phyloP scores from a whole-genome alignment of 2,329 filamentous ascomycete species.

The Macroventuria anomochaeta region DNA sequence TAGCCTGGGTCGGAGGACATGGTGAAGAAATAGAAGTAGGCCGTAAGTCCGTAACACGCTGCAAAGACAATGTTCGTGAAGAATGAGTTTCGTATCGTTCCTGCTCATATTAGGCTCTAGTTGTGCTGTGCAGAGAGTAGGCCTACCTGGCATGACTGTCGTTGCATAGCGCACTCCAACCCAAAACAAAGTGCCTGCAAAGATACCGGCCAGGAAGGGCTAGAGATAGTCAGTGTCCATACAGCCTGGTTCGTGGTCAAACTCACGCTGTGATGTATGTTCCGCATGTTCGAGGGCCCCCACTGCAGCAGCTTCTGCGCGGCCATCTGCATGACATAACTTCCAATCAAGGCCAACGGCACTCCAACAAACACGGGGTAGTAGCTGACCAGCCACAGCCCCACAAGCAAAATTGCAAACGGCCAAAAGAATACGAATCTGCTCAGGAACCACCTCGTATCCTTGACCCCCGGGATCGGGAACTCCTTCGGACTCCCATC shows the following conservation, averaged over 20 bases:
- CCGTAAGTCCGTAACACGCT: conserved; percentile 67
- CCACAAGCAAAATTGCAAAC: conserved; percentile 74
- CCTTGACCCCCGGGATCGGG: conserved; percentile 77
- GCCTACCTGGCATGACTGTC: conserved; percentile 73
- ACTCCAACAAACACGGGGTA: conserved; percentile 77
- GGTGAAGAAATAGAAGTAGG: conserved; percentile 85
- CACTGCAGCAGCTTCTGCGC: conserved; percentile 80
- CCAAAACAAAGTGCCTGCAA: conserved; percentile 84
- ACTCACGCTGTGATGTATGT: conserved; percentile 84
- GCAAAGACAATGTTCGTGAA: conserved; percentile 80
- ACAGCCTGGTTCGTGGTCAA: background rate
- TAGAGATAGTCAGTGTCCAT: conserved; percentile 46
- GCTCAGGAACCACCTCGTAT: conserved; percentile 77
- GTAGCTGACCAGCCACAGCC: conserved; percentile 74
- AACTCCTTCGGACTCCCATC: conserved; percentile 77
- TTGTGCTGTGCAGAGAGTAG: background rate
- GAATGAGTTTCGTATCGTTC: conserved; percentile 69
- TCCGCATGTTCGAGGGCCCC: conserved; percentile 86
- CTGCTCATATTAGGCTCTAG: conserved; percentile 54
- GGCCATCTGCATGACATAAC: conserved; percentile 76
- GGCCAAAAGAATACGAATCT: conserved; percentile 92
- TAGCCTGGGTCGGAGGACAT: conserved; percentile 93
- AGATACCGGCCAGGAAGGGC: conserved; percentile 94
- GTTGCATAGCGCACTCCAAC: conserved; percentile 78
- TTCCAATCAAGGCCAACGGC: conserved; percentile 70